Percentiles rank a stretch among this genome's conserved stretches.
phyloP scores from a whole-genome alignment of 2,329 filamentous ascomycete species.

The Aspergillus pseudonomiae region DNA sequence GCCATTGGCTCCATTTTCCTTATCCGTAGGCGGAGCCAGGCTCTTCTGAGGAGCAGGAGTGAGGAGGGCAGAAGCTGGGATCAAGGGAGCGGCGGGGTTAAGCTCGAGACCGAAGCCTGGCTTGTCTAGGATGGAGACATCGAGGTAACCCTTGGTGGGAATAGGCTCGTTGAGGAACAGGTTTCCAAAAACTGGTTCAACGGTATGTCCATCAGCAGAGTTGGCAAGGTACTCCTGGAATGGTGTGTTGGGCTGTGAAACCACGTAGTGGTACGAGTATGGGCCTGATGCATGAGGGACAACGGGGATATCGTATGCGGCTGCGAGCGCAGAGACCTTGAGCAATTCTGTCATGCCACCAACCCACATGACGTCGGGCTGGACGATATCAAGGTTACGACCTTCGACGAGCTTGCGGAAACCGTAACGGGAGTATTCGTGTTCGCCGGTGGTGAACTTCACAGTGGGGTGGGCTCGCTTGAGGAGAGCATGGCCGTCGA shows the following conservation, averaged over 20 bases:
- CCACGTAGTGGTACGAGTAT: conserved; percentile 95
- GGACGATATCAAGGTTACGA: conserved; percentile 89
- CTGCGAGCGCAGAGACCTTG: conserved; percentile 83
- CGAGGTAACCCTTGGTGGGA: conserved; percentile 78
- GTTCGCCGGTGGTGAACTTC: conserved; percentile 95
- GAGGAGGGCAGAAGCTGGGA: conserved; percentile 73
- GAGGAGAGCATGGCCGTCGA: conserved; percentile 84
- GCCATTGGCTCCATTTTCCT: conserved; percentile 27
- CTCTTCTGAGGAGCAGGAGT: conserved; percentile 62
- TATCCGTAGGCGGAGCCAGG: conserved; percentile 41
- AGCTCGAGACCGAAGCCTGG: conserved; percentile 89
- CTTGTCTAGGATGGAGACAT: conserved; percentile 78
- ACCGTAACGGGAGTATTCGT: conserved; percentile 91
- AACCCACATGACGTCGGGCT: conserved; percentile 97
- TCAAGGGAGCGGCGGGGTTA: conserved; percentile 78
- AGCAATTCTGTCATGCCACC: conserved; percentile 90
- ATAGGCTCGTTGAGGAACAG: conserved; percentile 91
- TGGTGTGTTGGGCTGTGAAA: conserved; percentile 88
- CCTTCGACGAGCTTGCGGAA: conserved; percentile 93
- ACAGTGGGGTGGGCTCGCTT: conserved; percentile 87
- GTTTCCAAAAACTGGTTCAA: conserved; percentile 88
- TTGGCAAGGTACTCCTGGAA: conserved; percentile 97
- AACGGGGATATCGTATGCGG: conserved; percentile 91
- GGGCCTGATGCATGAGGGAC: conserved; percentile 93
- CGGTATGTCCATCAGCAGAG: conserved; percentile 85